These are phyloP conservation scores for Trapa incisa DNA, from an alignment of 345 rosid genomes.

Conservation along the genomic window DNA sequence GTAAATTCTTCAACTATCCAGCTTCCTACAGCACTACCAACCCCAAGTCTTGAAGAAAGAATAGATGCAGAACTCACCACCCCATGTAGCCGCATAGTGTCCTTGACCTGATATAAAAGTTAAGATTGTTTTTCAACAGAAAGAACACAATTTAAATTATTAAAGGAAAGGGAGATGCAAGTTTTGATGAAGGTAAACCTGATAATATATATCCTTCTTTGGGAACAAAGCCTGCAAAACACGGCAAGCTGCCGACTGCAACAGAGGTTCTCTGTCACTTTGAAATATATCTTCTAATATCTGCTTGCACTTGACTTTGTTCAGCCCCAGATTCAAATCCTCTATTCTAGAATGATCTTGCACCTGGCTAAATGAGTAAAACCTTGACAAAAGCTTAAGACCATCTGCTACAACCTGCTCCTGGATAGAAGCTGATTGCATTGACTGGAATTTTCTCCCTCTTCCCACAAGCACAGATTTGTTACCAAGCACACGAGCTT, in stretches of 20 bases:
- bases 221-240: constrained; percentile 83
- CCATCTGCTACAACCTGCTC: constrained; percentile 94
- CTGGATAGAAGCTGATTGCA: constrained; percentile 59
- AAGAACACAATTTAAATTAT: not conserved
- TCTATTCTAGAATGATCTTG: constrained; percentile 27
- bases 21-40: constrained; percentile 55
- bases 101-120: constrained; percentile 52
- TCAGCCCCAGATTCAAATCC: constrained; percentile 36
- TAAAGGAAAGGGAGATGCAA: not conserved
- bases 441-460: constrained; percentile 49
- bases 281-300: constrained; percentile 72
- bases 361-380: constrained; percentile 41
- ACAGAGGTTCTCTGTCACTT: constrained; percentile 76
- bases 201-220: constrained; percentile 68
- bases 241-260: constrained; percentile 85
- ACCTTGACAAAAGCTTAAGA: constrained; percentile 67
- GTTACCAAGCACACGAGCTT: constrained; percentile 84
- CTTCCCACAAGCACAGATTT: constrained; percentile 51
- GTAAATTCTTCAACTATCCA: constrained; percentile 91
- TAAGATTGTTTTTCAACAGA: not conserved
- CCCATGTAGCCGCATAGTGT: constrained; percentile 84
- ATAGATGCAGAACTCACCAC: constrained; percentile 72
- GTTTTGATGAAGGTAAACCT: constrained; percentile 24
- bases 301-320: constrained; percentile 66
- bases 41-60: constrained; percentile 68